Percentiles rank a stretch among this genome's conserved stretches.
These are phyloP conservation scores for Suhomyces coccinellae DNA, from an alignment of 1,139 yeast species.

Conservation along the genomic window DNA sequence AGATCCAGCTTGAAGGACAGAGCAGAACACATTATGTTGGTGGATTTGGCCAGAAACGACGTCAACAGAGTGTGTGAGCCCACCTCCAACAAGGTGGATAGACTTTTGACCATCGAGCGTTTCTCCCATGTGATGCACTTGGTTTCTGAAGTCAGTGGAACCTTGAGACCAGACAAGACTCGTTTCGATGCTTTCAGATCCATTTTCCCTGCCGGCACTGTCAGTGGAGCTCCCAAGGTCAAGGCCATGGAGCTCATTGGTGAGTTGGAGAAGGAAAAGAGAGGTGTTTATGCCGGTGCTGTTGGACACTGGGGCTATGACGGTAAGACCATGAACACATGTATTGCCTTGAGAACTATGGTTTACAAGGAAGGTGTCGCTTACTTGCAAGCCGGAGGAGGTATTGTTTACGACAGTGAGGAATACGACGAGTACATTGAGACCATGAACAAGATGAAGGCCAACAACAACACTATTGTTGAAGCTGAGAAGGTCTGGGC, in stretches of 20 bases:
- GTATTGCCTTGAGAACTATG: slow-evolving; percentile 97
- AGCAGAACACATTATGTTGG: slow-evolving; percentile 98
- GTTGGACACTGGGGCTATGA: slow-evolving; percentile 99
- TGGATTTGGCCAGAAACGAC: slow-evolving; percentile 94
- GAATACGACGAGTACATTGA: slow-evolving; percentile 94
- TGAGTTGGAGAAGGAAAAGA: slow-evolving; percentile 83
- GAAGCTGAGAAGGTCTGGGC: slow-evolving; percentile 87
- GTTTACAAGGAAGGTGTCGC: slow-evolving; percentile 88
- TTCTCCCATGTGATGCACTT: slow-evolving; percentile 98
- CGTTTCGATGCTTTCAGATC: slow-evolving; percentile 97
- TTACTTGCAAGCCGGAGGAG: slow-evolving; percentile 97
- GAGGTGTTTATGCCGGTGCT: slow-evolving; percentile 98
- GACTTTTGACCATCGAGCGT: slow-evolving; percentile 84
- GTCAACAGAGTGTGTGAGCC: slow-evolving; percentile 95
- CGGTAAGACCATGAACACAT: slow-evolving; percentile 90
- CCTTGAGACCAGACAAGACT: slow-evolving; percentile 75
- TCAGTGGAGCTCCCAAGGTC: slow-evolving; percentile 96
- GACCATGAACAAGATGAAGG: slow-evolving; percentile 95
- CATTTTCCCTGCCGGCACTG: slow-evolving; percentile 98
- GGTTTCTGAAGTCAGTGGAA: slow-evolving; percentile 93
- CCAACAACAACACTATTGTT: slow-evolving; percentile 83
- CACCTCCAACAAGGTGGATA: slow-evolving; percentile 76
- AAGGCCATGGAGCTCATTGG: slow-evolving; percentile 93
- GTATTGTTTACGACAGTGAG: slow-evolving; percentile 93
- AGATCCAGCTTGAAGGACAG: slow-evolving; percentile 85